These are phyloP conservation scores for Epichloe elymi DNA, from an alignment of 2,329 filamentous ascomycete genomes.

Conservation along the genomic window DNA sequence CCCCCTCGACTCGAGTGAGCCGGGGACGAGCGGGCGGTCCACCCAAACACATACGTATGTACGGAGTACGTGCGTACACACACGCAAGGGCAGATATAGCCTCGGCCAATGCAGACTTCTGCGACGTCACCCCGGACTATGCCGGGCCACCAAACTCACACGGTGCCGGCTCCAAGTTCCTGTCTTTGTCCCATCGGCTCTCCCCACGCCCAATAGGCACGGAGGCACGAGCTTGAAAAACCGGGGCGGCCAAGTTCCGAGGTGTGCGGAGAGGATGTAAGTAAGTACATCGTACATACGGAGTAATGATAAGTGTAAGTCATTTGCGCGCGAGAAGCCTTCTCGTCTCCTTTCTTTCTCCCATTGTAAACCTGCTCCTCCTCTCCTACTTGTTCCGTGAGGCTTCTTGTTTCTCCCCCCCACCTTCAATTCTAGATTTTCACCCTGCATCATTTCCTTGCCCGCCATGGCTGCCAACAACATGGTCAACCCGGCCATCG, in stretches of 20 bases:
- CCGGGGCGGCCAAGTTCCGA: conserved; percentile 4
- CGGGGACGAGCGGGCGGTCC: no score
- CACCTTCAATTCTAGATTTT: no score
- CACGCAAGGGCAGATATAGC: no score
- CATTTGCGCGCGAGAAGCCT: not conserved
- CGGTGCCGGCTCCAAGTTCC: no score
- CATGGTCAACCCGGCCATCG: conserved; percentile 45
- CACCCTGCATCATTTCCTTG: no score
- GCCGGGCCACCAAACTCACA: no score
- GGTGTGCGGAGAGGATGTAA: not conserved
- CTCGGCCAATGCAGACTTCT: no score
- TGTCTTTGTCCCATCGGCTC: no score
- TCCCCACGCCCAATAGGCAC: conserved; percentile 1
- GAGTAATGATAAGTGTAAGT: not conserved
- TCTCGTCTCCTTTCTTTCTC: not conserved
- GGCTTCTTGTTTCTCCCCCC: no score
- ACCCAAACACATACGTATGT: no score
- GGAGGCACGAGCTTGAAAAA: conserved; percentile 1
- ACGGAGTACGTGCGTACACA: no score
- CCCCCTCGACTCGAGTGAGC: conserved; percentile 9
- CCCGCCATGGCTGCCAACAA: conserved; percentile 45
- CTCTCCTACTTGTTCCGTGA: not conserved
- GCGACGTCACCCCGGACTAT: conserved; percentile 5
- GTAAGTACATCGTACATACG: not conserved
- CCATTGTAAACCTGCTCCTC: not conserved